phyloP scores from a whole-genome alignment of 2,329 filamentous ascomycete species.

The Cercospora zeae-maydis region DNA sequence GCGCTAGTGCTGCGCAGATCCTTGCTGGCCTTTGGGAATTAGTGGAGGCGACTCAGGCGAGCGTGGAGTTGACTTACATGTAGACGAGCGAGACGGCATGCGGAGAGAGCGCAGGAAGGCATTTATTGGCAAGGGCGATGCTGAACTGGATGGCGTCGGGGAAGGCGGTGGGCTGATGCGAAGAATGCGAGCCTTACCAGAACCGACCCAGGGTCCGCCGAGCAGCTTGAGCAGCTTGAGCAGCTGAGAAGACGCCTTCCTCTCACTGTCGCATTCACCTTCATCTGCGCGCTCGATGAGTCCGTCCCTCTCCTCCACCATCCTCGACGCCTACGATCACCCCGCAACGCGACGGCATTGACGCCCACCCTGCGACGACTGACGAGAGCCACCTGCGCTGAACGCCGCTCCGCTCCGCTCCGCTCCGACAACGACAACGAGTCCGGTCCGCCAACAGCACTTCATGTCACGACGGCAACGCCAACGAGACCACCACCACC shows the following conservation, averaged over 20 bases:
- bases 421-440: not conserved
- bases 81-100: not conserved
- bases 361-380: not conserved
- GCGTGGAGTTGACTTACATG: not conserved
- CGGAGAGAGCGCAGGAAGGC: not conserved
- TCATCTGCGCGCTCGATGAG: no score
- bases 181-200: not conserved
- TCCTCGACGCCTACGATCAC: no score
- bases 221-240: no score
- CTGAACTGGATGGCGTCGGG: no score
- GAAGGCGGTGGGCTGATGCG: not conserved
- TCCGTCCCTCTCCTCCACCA: no score
- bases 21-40: not conserved
- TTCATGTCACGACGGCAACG: conserved; percentile 8
- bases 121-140: not conserved
- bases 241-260: not conserved
- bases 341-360: no score
- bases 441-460: not conserved
- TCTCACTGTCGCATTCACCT: not conserved
- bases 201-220: no score
- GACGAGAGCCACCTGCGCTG: not conserved
- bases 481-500: not conserved
- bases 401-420: not conserved
- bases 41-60: not conserved
- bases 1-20: not conserved